Conservation (phyloP, 352 stramenopile genomes). For the Pythium myriotylum region DNA sequence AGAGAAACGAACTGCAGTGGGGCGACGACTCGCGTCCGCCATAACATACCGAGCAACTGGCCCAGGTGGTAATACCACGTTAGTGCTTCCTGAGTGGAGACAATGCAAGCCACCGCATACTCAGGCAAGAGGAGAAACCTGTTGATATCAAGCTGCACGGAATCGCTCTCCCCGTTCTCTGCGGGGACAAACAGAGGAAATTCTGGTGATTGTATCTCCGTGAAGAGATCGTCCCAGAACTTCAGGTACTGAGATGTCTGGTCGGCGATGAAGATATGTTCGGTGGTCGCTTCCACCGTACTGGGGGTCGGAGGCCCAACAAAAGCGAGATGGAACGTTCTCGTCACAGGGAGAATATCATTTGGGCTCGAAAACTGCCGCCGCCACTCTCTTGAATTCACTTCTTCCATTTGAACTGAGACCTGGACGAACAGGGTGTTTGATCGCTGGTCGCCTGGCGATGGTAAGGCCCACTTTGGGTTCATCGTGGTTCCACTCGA, state of each 20-base stretch:
- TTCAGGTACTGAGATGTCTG: constrained; percentile 50
- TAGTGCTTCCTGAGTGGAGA: constrained; percentile 32
- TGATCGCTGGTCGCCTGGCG: not conserved
- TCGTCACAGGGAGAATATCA: not conserved
- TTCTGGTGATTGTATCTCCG: constrained; percentile 59
- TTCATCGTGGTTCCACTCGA: too few relatives aligned
- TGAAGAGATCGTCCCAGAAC: constrained; percentile 45
- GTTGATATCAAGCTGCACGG: constrained; percentile 52
- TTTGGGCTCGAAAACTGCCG: not conserved
- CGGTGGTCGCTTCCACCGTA: not conserved
- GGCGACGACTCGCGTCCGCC: constrained; percentile 46
- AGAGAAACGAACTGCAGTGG: constrained; percentile 56
- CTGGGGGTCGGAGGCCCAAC: not conserved
- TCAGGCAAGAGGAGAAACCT: constrained; percentile 35
- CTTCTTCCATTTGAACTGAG: not conserved
- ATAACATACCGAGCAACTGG: constrained; percentile 63
- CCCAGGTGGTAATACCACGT: constrained; percentile 64
- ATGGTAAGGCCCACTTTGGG: too few relatives aligned
- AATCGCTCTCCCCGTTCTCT: not conserved
- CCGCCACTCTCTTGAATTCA: constrained; percentile 9
- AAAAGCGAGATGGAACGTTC: constrained; percentile 8
- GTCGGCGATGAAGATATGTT: constrained; percentile 1
- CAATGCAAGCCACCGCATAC: not conserved
- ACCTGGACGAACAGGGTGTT: constrained; percentile 11
- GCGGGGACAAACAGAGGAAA: constrained; percentile 60